Percentiles rank a stretch among this genome's conserved stretches.
phyloP scores from a whole-genome alignment of 208 protist species.

The Leishmania tarentolae region DNA sequence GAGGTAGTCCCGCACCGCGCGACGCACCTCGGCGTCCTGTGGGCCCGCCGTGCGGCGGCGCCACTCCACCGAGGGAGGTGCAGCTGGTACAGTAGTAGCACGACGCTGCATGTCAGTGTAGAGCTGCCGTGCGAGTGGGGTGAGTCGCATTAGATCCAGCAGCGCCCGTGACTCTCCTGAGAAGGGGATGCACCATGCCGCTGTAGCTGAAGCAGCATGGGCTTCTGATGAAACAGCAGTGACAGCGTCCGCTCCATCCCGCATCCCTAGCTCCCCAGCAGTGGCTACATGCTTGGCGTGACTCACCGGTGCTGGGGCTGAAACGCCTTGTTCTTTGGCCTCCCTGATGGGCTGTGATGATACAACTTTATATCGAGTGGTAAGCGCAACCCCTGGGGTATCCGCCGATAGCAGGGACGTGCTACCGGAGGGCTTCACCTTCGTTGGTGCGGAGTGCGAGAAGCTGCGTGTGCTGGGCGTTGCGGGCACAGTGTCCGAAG shows the following conservation, averaged over 20 bases:
- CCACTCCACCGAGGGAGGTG: conserved; percentile 1
- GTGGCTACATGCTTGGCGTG: not conserved
- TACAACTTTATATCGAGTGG: not conserved
- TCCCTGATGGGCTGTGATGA: not conserved
- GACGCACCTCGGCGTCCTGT: conserved; percentile 37
- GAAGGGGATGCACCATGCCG: not conserved
- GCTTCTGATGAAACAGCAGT: not conserved
- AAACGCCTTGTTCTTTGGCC: not conserved
- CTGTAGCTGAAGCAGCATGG: not conserved
- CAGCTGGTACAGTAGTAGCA: not conserved
- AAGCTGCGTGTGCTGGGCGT: not conserved
- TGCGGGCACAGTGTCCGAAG: not conserved
- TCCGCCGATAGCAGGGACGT: not conserved
- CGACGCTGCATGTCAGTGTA: conserved; percentile 27
- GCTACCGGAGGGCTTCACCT: not conserved
- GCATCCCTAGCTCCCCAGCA: not conserved
- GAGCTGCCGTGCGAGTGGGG: conserved; percentile 6
- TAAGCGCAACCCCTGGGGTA: not conserved
- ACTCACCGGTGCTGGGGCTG: not conserved
- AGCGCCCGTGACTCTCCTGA: conserved; percentile 9
- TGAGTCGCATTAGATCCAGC: not conserved
- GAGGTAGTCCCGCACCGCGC: conserved; percentile 69
- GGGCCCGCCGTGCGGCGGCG: conserved; percentile 13
- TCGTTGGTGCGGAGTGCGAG: not conserved
- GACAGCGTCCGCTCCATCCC: not conserved